Base-by-base conservation (phyloP, 805 yeast species). In the Candida odintsovae region DNA sequence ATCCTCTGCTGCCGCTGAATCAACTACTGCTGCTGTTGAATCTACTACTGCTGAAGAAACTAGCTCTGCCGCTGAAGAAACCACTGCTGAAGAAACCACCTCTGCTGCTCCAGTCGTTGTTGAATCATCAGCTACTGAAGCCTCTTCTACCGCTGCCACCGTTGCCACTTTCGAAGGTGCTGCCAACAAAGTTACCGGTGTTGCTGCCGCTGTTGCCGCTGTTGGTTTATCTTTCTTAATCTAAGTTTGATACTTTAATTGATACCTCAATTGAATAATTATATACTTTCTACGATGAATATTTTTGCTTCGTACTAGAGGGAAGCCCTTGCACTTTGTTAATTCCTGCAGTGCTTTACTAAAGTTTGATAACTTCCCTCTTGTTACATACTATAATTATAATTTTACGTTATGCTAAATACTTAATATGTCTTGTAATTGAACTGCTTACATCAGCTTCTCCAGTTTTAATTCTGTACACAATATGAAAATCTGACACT, bases 91-190 rank as follows among this genome's bases (percentile, higher is more conserved):
- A 37, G 38, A 38, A 22, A 45, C 46, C 20, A 53, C 44, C 46
- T 36, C 52, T 16, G 31, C 53, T 23, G 46, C 47, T 26, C 22
- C 54, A 33, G 12, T 45, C 15, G 15, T 42, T 39, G 43, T 52
- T 18, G 33, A 50, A 20, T 38, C 55, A 12, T 15, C 44, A 19
- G 35, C 50, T 25, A 26, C 53, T 25, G 38, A 19, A 12, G 28
- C 50, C n/a, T 38, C 56, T 15, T 19, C 40, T 44, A 28, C 50
- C 37, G 16, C 48, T 40, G 40, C 37, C 47, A 36, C 47, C 35
- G 44, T 55, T 47, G 40, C 57, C 35, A 43, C 58, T 25, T 50
- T 39, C 38, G 46, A 50, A 43, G 61, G 54, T 48, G 53, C 55
- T 46, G 58, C 57, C 37, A 56, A 45, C 40, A 44, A 54, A 31